Evolutionary conservation across 495 filamentous ascomycete species (phyloP).

Genomic region (Wilcoxina mikolae): DNA sequence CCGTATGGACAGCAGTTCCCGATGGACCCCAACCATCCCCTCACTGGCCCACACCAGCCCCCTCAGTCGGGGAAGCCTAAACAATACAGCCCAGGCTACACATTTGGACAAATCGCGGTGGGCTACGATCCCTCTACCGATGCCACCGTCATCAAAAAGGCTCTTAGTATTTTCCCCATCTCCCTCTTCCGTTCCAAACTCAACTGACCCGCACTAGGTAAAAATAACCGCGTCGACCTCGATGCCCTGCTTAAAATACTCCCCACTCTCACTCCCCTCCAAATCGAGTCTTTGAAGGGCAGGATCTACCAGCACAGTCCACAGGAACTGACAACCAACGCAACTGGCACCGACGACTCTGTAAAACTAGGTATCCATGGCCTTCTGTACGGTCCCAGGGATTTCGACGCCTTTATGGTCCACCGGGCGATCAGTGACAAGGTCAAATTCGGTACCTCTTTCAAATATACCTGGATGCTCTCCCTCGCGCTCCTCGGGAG

Average conservation of each 20-base stretch:
- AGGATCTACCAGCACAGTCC: background rate
- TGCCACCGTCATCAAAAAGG: slow-evolving; percentile 15
- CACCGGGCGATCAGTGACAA: slow-evolving; percentile 7
- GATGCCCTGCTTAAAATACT: slow-evolving; percentile 13
- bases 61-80: background rate
- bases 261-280: slow-evolving; percentile 10
- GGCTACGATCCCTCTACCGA: slow-evolving; percentile 18
- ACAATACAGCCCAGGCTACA: slow-evolving; percentile 15
- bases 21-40: background rate
- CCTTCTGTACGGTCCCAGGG: slow-evolving; percentile 11
- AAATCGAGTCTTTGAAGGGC: slow-evolving; percentile 14
- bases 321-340: background rate
- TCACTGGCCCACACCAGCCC: background rate
- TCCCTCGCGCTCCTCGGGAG: slow-evolving; percentile 12
- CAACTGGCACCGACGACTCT: background rate
- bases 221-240: background rate
- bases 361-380: background rate
- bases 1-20: slow-evolving; percentile 8
- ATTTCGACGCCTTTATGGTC: slow-evolving; percentile 16
- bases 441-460: background rate
- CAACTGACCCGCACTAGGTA: background rate
- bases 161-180: slow-evolving; percentile 5
- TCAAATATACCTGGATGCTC: slow-evolving; percentile 1
- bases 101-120: slow-evolving; percentile 20
- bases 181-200: background rate